Percentiles rank a stretch among this genome's conserved stretches.
Evolutionary conservation across 2,329 filamentous ascomycete species (phyloP).

Genomic region (Verticillium isaacii): DNA sequence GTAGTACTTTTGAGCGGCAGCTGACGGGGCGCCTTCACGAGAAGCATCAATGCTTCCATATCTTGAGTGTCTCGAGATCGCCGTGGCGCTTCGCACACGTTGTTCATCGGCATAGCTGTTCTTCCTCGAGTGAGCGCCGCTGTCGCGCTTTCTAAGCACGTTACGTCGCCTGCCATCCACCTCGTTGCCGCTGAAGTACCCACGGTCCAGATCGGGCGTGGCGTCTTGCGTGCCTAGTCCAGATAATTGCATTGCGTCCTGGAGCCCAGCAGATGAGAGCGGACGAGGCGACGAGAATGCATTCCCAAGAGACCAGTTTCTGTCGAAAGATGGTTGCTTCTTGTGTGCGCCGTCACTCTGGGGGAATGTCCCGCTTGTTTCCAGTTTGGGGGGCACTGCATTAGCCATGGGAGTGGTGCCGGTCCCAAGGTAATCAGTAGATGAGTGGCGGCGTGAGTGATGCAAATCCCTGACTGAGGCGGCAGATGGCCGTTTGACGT

Average conservation of each 20-base stretch:
- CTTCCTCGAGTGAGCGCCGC: constrained; percentile 58
- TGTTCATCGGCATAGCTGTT: constrained; percentile 76
- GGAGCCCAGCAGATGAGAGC: constrained; percentile 47
- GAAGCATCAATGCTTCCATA: constrained; percentile 76
- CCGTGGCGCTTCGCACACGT: constrained; percentile 58
- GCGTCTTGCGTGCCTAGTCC: constrained; percentile 38
- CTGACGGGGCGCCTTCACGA: constrained; percentile 54
- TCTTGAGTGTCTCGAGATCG: constrained; percentile 68
- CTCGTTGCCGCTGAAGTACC: constrained; percentile 91
- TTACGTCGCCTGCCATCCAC: constrained; percentile 71
- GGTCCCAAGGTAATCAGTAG: constrained; percentile 63
- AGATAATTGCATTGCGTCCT: constrained; percentile 35
- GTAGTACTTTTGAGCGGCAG: constrained; percentile 69
- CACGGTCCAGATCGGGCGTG: constrained; percentile 68
- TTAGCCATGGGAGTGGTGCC: constrained; percentile 24
- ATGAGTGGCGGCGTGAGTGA: constrained; percentile 83
- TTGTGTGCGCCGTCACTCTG: constrained; percentile 41
- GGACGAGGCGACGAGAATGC: constrained; percentile 41
- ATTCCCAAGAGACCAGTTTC: constrained; percentile 62
- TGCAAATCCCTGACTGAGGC: constrained; percentile 78
- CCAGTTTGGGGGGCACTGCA: constrained; percentile 35
- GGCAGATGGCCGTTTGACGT: constrained; percentile 65
- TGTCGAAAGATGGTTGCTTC: constrained; percentile 66
- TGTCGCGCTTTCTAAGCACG: constrained; percentile 74
- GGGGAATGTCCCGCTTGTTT: constrained; percentile 37